Percentiles rank a stretch among this genome's conserved stretches.
phyloP scores from a whole-genome alignment of 257 asterid genomes.

The Mitragyna speciosa region DNA sequence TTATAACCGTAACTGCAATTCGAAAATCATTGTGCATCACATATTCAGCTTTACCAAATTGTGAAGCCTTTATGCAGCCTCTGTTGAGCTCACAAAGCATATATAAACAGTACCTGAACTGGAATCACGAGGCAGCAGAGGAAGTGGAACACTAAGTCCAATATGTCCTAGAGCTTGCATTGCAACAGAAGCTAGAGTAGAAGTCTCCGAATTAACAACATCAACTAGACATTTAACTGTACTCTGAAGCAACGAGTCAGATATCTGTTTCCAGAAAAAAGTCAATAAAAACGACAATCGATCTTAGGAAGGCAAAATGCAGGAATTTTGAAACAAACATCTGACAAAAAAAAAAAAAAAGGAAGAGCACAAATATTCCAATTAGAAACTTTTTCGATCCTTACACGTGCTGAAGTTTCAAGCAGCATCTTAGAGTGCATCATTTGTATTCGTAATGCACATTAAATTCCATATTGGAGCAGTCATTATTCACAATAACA shows the following conservation, averaged over 20 bases:
- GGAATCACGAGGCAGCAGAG: constrained; percentile 62
- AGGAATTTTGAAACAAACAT: too few relatives aligned
- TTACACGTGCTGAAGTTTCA: background rate
- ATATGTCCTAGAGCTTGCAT: constrained; percentile 96
- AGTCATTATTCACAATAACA: too few relatives aligned
- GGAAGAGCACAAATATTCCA: background rate
- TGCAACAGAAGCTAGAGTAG: constrained; percentile 78
- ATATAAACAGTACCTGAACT: constrained; percentile 51
- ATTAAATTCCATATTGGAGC: too few relatives aligned
- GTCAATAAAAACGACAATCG: background rate
- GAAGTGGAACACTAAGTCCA: constrained; percentile 77
- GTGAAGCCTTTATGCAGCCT: background rate
- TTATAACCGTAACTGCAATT: constrained; percentile 68
- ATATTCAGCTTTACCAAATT: background rate
- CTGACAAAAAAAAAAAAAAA: background rate
- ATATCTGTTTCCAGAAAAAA: constrained; percentile 47
- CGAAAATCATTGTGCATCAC: constrained; percentile 10
- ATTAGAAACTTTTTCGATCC: background rate
- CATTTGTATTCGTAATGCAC: background rate
- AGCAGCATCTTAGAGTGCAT: background rate
- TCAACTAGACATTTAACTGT: constrained; percentile 73
- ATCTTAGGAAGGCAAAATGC: background rate
- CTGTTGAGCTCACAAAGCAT: constrained; percentile 10
- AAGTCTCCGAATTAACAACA: constrained; percentile 61
- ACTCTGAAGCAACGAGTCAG: constrained; percentile 68